These are phyloP conservation scores for Cladophialophora psammophila DNA, from an alignment of 2,329 filamentous ascomycete genomes.

Conservation along the genomic window DNA sequence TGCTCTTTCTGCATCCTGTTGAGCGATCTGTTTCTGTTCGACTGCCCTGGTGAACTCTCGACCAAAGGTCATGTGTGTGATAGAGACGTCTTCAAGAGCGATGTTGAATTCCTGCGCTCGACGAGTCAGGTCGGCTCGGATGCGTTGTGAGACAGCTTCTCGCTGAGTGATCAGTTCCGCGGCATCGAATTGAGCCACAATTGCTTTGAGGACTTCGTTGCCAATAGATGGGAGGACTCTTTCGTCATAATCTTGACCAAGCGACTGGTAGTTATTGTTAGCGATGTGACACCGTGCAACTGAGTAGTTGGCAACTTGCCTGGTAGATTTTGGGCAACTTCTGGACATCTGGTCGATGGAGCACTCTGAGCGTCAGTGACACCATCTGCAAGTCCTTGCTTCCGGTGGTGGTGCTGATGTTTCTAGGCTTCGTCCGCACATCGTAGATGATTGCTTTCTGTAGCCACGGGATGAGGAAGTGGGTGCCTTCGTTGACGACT, in stretches of 20 bases:
- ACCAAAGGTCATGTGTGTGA: conserved; percentile 99
- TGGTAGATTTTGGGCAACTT: conserved; percentile 97
- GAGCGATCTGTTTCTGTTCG: conserved; percentile 99
- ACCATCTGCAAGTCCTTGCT: conserved; percentile 99
- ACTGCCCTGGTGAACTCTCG: conserved; percentile 98
- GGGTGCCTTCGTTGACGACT: conserved; percentile 94
- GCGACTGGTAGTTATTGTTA: conserved; percentile 68
- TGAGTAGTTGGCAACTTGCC: conserved; percentile 62
- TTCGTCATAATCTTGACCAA: conserved; percentile 98
- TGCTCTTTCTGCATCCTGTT: conserved; percentile 96
- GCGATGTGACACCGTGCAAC: conserved; percentile 6
- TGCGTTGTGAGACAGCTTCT: conserved; percentile 94
- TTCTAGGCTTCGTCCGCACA: conserved; percentile 95
- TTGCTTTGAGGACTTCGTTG: conserved; percentile 98
- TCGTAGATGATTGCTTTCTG: conserved; percentile 95
- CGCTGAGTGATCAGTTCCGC: conserved; percentile 98
- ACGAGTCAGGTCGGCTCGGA: conserved; percentile 88
- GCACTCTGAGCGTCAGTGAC: conserved; percentile 91
- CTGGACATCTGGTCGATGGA: conserved; percentile 93
- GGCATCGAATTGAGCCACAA: conserved; percentile 98
- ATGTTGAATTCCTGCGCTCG: conserved; percentile 98
- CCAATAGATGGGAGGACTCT: conserved; percentile 97
- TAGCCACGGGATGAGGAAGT: conserved; percentile 95
- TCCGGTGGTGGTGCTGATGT: conserved; percentile 96
- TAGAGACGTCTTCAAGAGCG: conserved; percentile 96